Evolutionary conservation across 208 protist genomes (phyloP).

Genomic region (Histomonas meleagridis): DNA sequence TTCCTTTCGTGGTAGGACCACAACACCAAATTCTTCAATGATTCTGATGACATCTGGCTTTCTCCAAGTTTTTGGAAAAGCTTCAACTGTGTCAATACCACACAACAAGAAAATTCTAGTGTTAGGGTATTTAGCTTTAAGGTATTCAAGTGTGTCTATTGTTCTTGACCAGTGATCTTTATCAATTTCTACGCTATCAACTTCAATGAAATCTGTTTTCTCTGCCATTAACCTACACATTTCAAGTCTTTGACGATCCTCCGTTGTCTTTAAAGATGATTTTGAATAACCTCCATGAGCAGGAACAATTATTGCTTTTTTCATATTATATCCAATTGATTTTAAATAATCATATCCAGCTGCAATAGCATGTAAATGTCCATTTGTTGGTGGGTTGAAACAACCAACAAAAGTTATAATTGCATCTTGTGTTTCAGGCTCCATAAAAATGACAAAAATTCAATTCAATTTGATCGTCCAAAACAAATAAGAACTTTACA

Average conservation of each 20-base stretch:
- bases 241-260: not conserved
- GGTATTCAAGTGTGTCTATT: not conserved
- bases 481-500: too few species aligned
- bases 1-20: not conserved
- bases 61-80: not conserved
- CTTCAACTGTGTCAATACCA: not conserved
- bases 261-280: not conserved
- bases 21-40: not conserved
- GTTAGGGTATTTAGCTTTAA: not conserved
- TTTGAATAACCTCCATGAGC: not conserved
- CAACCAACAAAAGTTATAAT: not conserved
- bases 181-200: not conserved
- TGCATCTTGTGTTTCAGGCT: too few species aligned
- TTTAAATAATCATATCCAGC: not conserved
- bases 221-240: not conserved
- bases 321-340: not conserved
- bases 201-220: not conserved
- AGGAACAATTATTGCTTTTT: not conserved
- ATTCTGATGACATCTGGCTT: not conserved
- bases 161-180: not conserved
- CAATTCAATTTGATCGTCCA: too few species aligned
- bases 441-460: too few species aligned
- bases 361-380: not conserved
- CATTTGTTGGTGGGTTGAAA: slow-evolving; percentile 31
- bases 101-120: not conserved